Conservation (phyloP, 2,329 filamentous ascomycete species). For the Aspergillus sergii region DNA sequence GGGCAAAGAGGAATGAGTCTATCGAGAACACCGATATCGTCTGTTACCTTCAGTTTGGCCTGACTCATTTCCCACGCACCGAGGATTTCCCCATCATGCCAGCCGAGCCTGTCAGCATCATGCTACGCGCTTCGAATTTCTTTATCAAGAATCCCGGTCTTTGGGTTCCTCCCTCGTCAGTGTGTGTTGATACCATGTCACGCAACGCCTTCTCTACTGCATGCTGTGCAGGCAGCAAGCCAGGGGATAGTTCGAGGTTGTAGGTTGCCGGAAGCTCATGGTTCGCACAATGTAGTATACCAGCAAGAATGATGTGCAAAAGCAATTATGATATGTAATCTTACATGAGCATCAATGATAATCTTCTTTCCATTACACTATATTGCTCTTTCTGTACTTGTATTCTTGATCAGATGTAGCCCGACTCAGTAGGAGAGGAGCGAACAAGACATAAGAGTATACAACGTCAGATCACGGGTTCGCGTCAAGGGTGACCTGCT, state of each 20-base stretch:
- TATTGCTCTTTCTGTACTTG: not conserved
- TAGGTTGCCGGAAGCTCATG: not conserved
- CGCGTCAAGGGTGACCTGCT: no score
- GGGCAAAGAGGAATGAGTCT: slow-evolving; percentile 49
- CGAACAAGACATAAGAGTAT: no score
- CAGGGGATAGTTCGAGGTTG: not conserved
- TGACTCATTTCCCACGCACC: slow-evolving; percentile 54
- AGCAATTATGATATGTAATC: not conserved
- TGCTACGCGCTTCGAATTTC: slow-evolving; percentile 62
- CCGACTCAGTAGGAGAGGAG: no score
- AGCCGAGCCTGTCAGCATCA: slow-evolving; percentile 59
- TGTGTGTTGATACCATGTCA: slow-evolving; percentile 1
- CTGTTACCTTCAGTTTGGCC: slow-evolving; percentile 59
- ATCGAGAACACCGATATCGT: slow-evolving; percentile 61
- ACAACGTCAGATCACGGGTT: no score
- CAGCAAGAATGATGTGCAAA: not conserved
- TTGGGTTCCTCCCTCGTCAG: slow-evolving; percentile 53
- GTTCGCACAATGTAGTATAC: not conserved
- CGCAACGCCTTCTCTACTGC: not conserved
- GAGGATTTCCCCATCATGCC: slow-evolving; percentile 65
- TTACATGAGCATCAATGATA: not conserved
- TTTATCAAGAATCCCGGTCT: slow-evolving; percentile 61
- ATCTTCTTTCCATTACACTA: not conserved
- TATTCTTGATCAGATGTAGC: not conserved
- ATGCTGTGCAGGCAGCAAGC: not conserved